These are phyloP conservation scores for Suhomyces tanzawaensis DNA, from an alignment of 805 yeast genomes.

Conservation along the genomic window DNA sequence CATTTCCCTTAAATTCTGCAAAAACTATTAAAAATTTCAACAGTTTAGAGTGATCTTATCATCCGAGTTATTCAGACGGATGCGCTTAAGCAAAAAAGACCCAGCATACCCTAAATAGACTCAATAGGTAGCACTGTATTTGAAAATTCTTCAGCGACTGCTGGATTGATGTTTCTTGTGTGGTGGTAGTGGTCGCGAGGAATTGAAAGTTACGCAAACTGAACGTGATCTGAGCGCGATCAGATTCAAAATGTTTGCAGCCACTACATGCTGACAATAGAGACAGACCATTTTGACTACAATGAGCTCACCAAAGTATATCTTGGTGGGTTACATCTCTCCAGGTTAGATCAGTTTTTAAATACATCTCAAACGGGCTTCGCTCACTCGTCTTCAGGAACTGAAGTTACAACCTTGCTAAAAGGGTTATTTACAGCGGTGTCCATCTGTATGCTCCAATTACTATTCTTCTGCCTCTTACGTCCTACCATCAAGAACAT, in stretches of 20 bases:
- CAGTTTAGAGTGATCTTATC: no score
- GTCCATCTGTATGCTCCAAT: slow-evolving; percentile 52
- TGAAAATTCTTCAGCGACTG: no score
- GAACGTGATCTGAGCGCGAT: no score
- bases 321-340: slow-evolving; percentile 28
- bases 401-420: slow-evolving; percentile 53
- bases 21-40: no score
- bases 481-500: slow-evolving; percentile 32
- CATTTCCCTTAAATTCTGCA: no score
- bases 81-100: no score
- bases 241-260: not conserved
- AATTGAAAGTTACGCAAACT: no score
- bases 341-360: slow-evolving; percentile 37
- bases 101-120: no score
- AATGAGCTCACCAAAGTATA: slow-evolving; percentile 26
- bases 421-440: slow-evolving; percentile 56
- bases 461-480: slow-evolving; percentile 38
- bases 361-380: slow-evolving; percentile 55
- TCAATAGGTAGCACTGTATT: no score
- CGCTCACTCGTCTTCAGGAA: slow-evolving; percentile 59
- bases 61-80: no score
- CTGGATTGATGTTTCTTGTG: no score
- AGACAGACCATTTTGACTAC: slow-evolving; percentile 19
- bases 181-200: no score
- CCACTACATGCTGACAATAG: slow-evolving; percentile 6